A percentile compares a stretch with the other conserved stretches of the same genome.
phyloP scores from a whole-genome alignment of 306 rosid genomes.

The Alnus glutinosa region DNA sequence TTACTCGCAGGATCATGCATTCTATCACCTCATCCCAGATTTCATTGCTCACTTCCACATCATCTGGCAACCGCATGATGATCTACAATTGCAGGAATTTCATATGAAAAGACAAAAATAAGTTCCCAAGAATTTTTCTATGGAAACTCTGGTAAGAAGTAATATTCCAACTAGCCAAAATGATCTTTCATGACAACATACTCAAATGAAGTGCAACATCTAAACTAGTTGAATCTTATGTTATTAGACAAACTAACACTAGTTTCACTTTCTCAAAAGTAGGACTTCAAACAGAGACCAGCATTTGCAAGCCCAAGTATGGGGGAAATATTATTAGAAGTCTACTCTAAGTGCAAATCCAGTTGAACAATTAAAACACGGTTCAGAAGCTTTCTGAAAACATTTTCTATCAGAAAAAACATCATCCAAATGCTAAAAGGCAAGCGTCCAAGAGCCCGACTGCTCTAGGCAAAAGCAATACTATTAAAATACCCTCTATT shows the following conservation, averaged over 20 bases:
- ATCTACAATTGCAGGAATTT: constrained; percentile 51
- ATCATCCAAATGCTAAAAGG: not conserved
- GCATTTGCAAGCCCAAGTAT: not conserved
- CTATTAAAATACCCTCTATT: not conserved
- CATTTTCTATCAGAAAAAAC: not conserved
- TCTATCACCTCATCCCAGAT: constrained; percentile 91
- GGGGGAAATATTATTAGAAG: not conserved
- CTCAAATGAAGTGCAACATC: not conserved
- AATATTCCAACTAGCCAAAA: not conserved
- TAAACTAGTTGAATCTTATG: not conserved
- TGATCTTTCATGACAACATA: not conserved
- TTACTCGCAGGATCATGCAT: constrained; percentile 68
- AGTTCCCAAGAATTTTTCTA: not conserved
- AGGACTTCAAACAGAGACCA: not conserved
- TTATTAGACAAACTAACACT: not conserved
- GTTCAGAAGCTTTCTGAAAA: not conserved
- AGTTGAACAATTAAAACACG: not conserved
- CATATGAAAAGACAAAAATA: not conserved
- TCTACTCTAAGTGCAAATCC: not conserved
- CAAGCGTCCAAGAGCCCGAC: not conserved
- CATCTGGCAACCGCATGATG: constrained; percentile 86
- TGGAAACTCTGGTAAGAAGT: not conserved
- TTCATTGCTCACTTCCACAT: constrained; percentile 85
- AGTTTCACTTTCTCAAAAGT: not conserved
- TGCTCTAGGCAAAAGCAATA: not conserved